Base-by-base conservation (phyloP, 2,329 filamentous ascomycete genomes). In the Setomelanomma holmii region DNA sequence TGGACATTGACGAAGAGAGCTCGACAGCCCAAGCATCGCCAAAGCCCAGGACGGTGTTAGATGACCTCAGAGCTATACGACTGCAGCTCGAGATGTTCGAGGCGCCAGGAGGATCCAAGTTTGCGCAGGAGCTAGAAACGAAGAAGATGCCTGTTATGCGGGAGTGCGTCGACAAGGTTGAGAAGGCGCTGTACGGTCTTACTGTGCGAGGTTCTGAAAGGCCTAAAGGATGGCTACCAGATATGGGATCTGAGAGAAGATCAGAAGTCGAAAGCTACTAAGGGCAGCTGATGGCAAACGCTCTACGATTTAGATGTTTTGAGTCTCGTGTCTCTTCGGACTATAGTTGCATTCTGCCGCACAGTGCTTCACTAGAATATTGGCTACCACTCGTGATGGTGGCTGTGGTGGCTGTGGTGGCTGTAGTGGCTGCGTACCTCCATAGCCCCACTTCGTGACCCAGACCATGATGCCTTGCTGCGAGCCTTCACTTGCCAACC, bases 181-280 rank as follows among this genome's bases (percentile, higher is more conserved):
- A 99, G 82, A 87, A 86, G 61, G 85, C 93, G 20, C 87, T 92
- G 23, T 99, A 98, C 74, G 91, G 92, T 4, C 85, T 97, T 61
- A 86, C 89, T 23, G 90, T 99, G 19, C 82, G 95, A 45, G 93
- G 93, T 0, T 90, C 88, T 45, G 95, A 99, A 79, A 80, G 92
- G 56, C 93, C 93, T 0, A 90, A 89, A 69, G 93, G 93, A 0
- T 98, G 93, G 93, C 84, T 95, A 69, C 93, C 93, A 4, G 93
- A 96, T 69, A 75, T 90, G 69, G 76, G 78, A 20, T 77, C 67
- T 19, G 75, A 75, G 17, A 71, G 71, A 45, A 72, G 73, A 49
- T 67, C 69, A 22, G 74, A 74, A 55, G 76, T 79, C n/a, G 78
- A 78, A 53, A 74, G 67, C 43, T 76, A 70, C 48, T 74, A 52